Evolutionary conservation across 2,329 filamentous ascomycete genomes (phyloP), one percentile per base, ranked within the genome.

Genomic region (Pseudopyrenochaeta lycopersici): DNA sequence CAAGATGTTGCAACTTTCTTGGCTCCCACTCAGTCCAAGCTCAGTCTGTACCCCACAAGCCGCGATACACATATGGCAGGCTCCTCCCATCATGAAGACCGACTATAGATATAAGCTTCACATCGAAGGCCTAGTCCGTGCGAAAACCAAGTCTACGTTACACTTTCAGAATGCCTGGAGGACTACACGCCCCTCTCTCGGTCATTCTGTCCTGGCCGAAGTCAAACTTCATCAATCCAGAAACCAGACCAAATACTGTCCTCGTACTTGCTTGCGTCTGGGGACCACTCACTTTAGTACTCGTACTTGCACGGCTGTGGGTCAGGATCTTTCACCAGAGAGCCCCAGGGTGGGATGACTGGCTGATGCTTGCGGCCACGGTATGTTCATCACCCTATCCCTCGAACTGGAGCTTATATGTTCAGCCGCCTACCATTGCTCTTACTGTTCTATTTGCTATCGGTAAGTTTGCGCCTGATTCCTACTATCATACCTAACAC

Each of bases 221-320:
- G 14, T 59, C 64, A 14, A 68, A 72, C 46, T 66, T 62, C 38
- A 46, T 55, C 31, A 50, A 70, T 41, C 70, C 69, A 9, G 44
- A 43, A 5, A 65, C 52, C 1, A 54, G 64, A 45, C 62, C 66
- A 17, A 62, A 67, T 31, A 60, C 61, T 0, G 40, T 66, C 7
- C 15, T 59, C 3, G 30, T 67, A 12, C 29, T 67, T 17, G 58
- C 67, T 4, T 66, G 58, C 33, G 39, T 70, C 2, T 54, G 61
- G 18, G 67, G 67, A 4, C 64, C 67, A 1, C 30, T 72, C 7
- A 70, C 63, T 5, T 15, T 69, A 2, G 29, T 42, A 7, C 56
- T 72, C n/a, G 35, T 70, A 11, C 46, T 72, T 38, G 60, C 60
- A 12, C 56, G 70, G 29, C 46, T 73, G 21, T 73, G 70, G 69